Conservation (phyloP, 495 filamentous ascomycete species). For the Penicillium riverlandense region DNA sequence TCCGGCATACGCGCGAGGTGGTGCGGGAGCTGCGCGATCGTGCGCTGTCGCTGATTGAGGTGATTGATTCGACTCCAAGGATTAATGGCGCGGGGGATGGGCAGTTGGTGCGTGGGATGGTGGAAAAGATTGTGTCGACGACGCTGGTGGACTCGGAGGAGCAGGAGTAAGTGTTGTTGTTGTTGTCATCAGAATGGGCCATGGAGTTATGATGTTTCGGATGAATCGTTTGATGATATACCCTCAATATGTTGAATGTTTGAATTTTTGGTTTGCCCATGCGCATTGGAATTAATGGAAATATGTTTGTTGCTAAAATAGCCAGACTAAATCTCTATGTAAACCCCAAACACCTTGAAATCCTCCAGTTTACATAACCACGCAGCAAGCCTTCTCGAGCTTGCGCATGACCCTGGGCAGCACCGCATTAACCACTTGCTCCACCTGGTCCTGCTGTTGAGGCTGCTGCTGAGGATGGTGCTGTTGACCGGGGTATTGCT, state of each 20-base stretch:
- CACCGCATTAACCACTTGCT: conserved; percentile 55
- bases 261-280: too few relatives aligned
- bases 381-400: conserved; percentile 64
- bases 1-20: conserved; percentile 73
- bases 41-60: conserved; percentile 59
- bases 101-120: conserved; percentile 32
- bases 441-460: conserved; percentile 54
- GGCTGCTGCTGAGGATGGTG: conserved; percentile 30
- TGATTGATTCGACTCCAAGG: conserved; percentile 49
- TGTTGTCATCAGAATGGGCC: background rate
- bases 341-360: background rate
- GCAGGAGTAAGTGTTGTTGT: background rate
- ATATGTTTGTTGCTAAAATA: conserved; percentile 1
- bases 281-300: conserved; percentile 1
- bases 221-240: conserved; percentile 1
- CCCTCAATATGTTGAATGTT: background rate
- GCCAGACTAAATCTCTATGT: background rate
- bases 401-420: conserved; percentile 54
- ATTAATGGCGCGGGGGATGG: conserved; percentile 26
- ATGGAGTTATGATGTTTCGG: background rate
- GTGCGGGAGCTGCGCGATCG: conserved; percentile 57
- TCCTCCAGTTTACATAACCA: conserved; percentile 58
- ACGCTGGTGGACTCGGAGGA: conserved; percentile 24
- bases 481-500: conserved; percentile 28
- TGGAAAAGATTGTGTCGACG: conserved; percentile 39